A percentile compares a stretch with the other conserved stretches of the same genome.
These are phyloP conservation scores for Didymosphaeria variabile DNA, from an alignment of 2,329 filamentous ascomycete species.

Conservation along the genomic window DNA sequence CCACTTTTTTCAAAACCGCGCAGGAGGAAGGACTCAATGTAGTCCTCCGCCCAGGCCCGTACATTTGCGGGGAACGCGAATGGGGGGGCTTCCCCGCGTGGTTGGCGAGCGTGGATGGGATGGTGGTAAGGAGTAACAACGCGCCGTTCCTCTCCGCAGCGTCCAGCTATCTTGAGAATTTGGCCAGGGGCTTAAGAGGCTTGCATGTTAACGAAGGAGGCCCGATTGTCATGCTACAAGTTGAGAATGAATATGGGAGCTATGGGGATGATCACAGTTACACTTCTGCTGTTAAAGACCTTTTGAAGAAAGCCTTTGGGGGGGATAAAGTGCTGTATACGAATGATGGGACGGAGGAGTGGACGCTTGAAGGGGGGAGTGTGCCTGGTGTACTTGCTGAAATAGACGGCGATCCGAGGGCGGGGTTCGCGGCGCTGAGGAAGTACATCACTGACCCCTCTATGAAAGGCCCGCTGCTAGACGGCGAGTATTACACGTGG, in stretches of 20 bases:
- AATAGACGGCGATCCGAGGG: slow-evolving; percentile 57
- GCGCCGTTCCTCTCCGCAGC: slow-evolving; percentile 52
- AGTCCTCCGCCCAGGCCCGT: slow-evolving; percentile 59
- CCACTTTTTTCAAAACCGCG: slow-evolving; percentile 58
- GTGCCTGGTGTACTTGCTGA: slow-evolving; percentile 58
- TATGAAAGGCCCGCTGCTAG: slow-evolving; percentile 56
- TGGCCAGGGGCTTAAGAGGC: slow-evolving; percentile 49
- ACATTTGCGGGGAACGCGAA: slow-evolving; percentile 60
- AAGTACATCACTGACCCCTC: slow-evolving; percentile 55
- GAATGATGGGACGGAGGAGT: slow-evolving; percentile 59
- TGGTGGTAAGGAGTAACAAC: slow-evolving; percentile 56
- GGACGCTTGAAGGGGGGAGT: slow-evolving; percentile 55
- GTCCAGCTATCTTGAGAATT: slow-evolving; percentile 50
- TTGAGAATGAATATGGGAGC: slow-evolving; percentile 63
- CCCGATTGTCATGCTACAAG: slow-evolving; percentile 60
- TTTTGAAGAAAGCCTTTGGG: slow-evolving; percentile 52
- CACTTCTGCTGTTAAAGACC: slow-evolving; percentile 52
- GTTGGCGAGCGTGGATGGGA: slow-evolving; percentile 53
- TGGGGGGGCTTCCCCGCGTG: slow-evolving; percentile 61
- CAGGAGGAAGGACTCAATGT: slow-evolving; percentile 59
- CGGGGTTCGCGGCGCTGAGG: slow-evolving; percentile 54
- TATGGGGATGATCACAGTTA: slow-evolving; percentile 59
- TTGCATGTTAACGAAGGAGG: slow-evolving; percentile 56
- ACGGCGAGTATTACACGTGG: slow-evolving; percentile 61
- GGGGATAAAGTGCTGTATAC: slow-evolving; percentile 59